These are phyloP conservation scores for Thamnidium elegans DNA, from an alignment of 192 early-diverging fungal species.

Conservation along the genomic window DNA sequence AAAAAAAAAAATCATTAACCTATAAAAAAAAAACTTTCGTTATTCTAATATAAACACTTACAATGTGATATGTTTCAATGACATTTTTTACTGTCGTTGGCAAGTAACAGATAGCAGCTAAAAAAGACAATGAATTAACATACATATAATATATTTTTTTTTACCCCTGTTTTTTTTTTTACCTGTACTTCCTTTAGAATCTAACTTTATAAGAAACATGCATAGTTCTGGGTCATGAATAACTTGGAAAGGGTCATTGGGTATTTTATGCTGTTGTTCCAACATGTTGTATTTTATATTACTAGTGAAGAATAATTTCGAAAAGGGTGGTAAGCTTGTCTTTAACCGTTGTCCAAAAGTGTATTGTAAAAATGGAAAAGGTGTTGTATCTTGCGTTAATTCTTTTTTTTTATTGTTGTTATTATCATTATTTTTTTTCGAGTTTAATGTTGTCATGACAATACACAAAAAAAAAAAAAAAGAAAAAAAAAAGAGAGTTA, in stretches of 20 bases:
- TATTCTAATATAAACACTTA: neutral
- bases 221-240: slow-evolving; percentile 19
- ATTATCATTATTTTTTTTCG: neutral
- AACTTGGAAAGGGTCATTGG: slow-evolving; percentile 2
- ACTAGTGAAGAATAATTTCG: neutral
- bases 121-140: neutral
- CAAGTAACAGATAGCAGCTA: slow-evolving; percentile 26
- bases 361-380: slow-evolving; percentile 10
- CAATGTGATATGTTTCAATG: slow-evolving; percentile 15
- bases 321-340: neutral
- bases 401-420: slow-evolving; percentile 1
- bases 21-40: neutral
- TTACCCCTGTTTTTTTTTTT: neutral
- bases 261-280: neutral
- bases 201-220: slow-evolving; percentile 17
- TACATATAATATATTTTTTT: neutral
- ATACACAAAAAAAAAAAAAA: neutral
- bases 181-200: slow-evolving; percentile 16
- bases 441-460: neutral
- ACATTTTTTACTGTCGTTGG: slow-evolving; percentile 6
- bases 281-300: neutral
- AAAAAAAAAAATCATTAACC: too few species aligned
- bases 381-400: neutral
- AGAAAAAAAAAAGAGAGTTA: neutral
- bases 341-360: slow-evolving; percentile 13